A percentile compares a stretch with the other conserved stretches of the same genome.
Evolutionary conservation across 805 yeast genomes (phyloP).

Genomic region (Groenewaldozyma tartarivorans): DNA sequence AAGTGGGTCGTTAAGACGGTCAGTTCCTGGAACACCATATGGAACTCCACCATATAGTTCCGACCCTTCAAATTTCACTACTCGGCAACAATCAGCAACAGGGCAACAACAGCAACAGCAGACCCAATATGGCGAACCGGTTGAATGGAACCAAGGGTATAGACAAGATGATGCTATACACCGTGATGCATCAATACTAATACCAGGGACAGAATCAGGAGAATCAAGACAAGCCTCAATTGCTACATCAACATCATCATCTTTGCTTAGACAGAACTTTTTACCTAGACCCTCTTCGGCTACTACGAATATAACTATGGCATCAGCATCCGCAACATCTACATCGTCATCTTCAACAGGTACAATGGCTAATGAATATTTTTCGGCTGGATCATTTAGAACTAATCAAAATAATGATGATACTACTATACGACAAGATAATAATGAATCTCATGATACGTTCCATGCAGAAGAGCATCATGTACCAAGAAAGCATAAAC

Average conservation of each 20-base stretch:
- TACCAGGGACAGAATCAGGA: background rate
- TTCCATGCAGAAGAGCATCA: background rate
- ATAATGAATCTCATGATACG: slow-evolving; percentile 1
- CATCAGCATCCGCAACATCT: slow-evolving; percentile 21
- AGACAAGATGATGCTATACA: no score
- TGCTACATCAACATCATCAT: slow-evolving; percentile 2
- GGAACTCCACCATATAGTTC: slow-evolving; percentile 34
- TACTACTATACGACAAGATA: background rate
- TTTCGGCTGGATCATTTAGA: background rate
- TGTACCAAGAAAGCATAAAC: slow-evolving; percentile 7
- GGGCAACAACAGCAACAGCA: background rate
- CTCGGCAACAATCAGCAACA: background rate
- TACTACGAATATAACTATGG: slow-evolving; percentile 23
- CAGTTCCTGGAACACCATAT: background rate
- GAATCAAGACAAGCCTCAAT: background rate
- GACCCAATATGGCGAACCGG: background rate
- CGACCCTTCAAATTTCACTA: slow-evolving; percentile 12
- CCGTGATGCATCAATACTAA: no score
- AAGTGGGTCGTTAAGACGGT: background rate
- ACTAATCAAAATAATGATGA: background rate
- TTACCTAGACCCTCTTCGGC: slow-evolving; percentile 30
- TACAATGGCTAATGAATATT: slow-evolving; percentile 1
- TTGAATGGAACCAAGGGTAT: background rate
- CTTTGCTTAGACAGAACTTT: slow-evolving; percentile 12
- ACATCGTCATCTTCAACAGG: slow-evolving; percentile 28